Percentiles rank a stretch among this genome's conserved stretches.
Conservation (phyloP, 2,329 filamentous ascomycete species). For the Ascochyta koolunga region DNA sequence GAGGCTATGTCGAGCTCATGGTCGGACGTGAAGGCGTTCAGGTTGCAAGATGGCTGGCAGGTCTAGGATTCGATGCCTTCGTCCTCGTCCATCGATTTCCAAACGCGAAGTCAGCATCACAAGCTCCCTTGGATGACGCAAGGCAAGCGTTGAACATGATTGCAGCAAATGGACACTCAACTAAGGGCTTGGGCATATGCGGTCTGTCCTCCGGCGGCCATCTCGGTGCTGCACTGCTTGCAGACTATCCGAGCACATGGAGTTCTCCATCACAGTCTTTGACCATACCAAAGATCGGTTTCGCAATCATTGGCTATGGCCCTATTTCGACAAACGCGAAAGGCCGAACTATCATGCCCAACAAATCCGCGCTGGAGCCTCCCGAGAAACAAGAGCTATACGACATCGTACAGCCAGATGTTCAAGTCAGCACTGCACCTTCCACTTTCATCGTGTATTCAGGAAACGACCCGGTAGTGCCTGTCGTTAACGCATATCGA, state of each 20-base stretch:
- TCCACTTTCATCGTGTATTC: constrained; percentile 27
- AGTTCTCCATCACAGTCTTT: constrained; percentile 4
- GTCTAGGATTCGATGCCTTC: constrained; percentile 24
- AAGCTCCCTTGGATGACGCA: constrained; percentile 27
- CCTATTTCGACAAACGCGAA: constrained; percentile 29
- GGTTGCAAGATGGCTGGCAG: constrained; percentile 25
- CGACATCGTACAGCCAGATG: constrained; percentile 26
- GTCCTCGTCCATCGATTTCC: constrained; percentile 29
- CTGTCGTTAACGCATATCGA: constrained; percentile 25
- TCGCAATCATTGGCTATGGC: constrained; percentile 27
- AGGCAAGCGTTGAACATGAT: constrained; percentile 18
- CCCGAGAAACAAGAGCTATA: constrained; percentile 27
- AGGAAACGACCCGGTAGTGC: constrained; percentile 27
- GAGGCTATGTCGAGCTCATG: constrained; percentile 28
- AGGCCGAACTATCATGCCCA: constrained; percentile 19
- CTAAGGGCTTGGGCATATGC: constrained; percentile 14
- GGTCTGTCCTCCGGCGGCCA: constrained; percentile 28
- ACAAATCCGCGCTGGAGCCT: constrained; percentile 23
- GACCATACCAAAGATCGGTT: constrained; percentile 11
- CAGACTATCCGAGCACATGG: constrained; percentile 20
- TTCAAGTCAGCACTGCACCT: constrained; percentile 16
- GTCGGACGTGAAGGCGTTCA: constrained; percentile 27
- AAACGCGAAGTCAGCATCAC: constrained; percentile 12
- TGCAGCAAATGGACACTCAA: neutral
- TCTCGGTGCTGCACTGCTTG: constrained; percentile 22